A percentile compares a stretch with the other conserved stretches of the same genome.
phyloP scores from a whole-genome alignment of 345 rosid species.

The Crucihimalaya himalaica region DNA sequence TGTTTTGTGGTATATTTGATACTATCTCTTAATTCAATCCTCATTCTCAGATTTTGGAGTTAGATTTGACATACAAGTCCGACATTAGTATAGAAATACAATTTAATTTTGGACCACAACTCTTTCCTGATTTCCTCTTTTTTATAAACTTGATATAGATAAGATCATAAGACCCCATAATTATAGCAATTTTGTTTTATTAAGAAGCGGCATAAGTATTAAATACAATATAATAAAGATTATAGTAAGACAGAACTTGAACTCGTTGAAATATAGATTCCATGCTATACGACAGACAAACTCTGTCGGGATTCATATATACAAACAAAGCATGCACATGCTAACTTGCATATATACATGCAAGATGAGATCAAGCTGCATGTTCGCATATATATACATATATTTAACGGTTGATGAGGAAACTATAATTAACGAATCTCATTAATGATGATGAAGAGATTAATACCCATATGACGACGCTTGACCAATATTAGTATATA shows the following conservation, averaged over 20 bases:
- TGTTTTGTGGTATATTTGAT: not conserved
- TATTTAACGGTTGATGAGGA: constrained; percentile 3
- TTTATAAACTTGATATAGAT: not conserved
- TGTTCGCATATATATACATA: not conserved
- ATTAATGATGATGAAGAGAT: not conserved
- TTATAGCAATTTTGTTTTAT: not conserved
- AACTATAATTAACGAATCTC: constrained; percentile 1
- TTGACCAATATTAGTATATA: not conserved
- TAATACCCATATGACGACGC: constrained; percentile 1
- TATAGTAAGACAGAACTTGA: constrained; percentile 22
- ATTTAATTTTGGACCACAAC: constrained; percentile 10
- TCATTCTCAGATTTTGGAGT: not conserved
- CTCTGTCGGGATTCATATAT: constrained; percentile 24
- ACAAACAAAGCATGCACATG: constrained; percentile 16
- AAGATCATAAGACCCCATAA: constrained; percentile 17
- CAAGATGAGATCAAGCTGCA: constrained; percentile 3
- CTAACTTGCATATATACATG: constrained; percentile 14
- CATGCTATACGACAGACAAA: constrained; percentile 39
- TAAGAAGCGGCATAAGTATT: not conserved
- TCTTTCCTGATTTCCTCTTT: not conserved
- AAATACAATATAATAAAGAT: not conserved
- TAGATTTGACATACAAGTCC: not conserved
- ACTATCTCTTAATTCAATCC: not conserved
- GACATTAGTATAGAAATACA: too few relatives aligned
- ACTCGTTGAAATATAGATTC: constrained; percentile 29